Evolutionary conservation across 2,329 filamentous ascomycete species (phyloP).

Genomic region (Claviceps sorghi): DNA sequence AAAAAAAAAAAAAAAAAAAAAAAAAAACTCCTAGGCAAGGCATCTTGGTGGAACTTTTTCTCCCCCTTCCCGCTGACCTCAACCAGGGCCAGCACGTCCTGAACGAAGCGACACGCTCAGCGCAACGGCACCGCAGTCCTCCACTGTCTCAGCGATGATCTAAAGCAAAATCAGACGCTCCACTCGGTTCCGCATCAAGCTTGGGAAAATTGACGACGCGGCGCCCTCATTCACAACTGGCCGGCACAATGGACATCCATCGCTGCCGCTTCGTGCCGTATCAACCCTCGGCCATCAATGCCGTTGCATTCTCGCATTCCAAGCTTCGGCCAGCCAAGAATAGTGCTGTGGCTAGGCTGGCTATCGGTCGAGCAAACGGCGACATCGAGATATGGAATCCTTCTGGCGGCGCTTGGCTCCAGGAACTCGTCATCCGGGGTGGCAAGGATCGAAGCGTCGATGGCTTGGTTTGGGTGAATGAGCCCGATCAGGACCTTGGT

Average conservation of each 20-base stretch:
- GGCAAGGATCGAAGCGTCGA: conserved; percentile 80
- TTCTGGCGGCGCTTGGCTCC: conserved; percentile 65
- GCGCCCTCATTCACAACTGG: neutral
- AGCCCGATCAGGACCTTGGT: conserved; percentile 56
- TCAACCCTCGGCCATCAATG: conserved; percentile 83
- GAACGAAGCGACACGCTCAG: neutral
- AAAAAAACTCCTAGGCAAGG: conserved; percentile 19
- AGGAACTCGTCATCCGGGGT: conserved; percentile 74
- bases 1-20: too few species aligned
- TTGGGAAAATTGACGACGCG: neutral
- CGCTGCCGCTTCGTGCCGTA: conserved; percentile 92
- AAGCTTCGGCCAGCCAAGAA: conserved; percentile 30
- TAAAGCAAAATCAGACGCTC: neutral
- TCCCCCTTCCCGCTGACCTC: conserved; percentile 8
- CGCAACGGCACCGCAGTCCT: conserved; percentile 1
- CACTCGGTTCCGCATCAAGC: neutral
- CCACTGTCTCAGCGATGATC: neutral
- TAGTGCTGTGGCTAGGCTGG: conserved; percentile 53
- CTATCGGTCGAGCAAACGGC: conserved; percentile 83
- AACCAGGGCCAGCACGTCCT: neutral
- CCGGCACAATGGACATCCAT: conserved; percentile 71
- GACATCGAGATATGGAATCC: conserved; percentile 98
- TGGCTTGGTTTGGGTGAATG: conserved; percentile 80
- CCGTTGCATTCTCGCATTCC: conserved; percentile 81
- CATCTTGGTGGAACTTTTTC: conserved; percentile 18